Conservation (phyloP, 1,284 basidiomycete species). For the Sanguinoderma infundibulare region DNA sequence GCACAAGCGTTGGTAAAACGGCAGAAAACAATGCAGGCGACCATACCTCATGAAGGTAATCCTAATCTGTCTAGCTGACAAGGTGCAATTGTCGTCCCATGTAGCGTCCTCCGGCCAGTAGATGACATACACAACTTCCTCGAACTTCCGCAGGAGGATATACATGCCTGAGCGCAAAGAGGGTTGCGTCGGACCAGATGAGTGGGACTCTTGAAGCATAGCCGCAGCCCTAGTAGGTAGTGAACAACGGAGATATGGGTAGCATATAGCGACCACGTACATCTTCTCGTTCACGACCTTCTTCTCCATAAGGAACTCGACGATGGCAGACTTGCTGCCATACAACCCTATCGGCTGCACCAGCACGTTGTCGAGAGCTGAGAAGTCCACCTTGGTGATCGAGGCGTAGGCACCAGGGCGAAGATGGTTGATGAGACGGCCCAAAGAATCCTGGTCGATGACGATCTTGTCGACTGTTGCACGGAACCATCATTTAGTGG, state of each 20-base stretch:
- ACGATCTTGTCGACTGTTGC: conserved; percentile 67
- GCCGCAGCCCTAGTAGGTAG: background rate
- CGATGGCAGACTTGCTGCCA: conserved; percentile 54
- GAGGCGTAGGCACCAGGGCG: conserved; percentile 52
- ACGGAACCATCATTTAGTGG: no score
- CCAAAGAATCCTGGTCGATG: conserved; percentile 53
- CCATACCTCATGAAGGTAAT: conserved; percentile 62
- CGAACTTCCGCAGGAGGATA: conserved; percentile 24
- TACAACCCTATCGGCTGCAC: conserved; percentile 60
- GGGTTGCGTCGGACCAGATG: conserved; percentile 27
- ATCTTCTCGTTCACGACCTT: conserved; percentile 39
- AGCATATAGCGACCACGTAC: no score
- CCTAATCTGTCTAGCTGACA: conserved; percentile 53
- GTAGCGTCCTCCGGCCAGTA: conserved; percentile 68
- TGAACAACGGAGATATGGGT: no score
- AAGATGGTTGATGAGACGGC: conserved; percentile 49
- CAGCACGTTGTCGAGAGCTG: conserved; percentile 44
- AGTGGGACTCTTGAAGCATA: background rate
- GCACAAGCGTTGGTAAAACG: no score
- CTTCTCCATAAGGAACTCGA: conserved; percentile 44
- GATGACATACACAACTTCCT: conserved; percentile 46
- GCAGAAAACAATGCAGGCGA: background rate
- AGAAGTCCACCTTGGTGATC: conserved; percentile 58
- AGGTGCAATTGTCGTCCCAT: conserved; percentile 55
- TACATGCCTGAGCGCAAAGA: conserved; percentile 57